Percentiles rank a stretch among this genome's conserved stretches.
These are phyloP conservation scores for Tuber calosporum DNA, from an alignment of 495 filamentous ascomycete species.

Conservation along the genomic window DNA sequence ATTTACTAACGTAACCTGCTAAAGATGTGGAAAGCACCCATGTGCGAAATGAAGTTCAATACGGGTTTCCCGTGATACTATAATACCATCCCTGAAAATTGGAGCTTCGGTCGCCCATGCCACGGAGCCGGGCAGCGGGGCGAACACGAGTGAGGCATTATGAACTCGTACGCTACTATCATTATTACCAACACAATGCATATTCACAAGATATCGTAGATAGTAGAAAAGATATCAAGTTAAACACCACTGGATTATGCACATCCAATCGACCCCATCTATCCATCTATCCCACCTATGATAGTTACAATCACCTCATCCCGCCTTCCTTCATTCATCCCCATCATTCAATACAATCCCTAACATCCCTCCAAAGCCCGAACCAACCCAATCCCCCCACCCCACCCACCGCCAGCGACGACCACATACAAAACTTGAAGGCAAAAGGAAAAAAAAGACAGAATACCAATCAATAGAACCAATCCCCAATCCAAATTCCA, in stretches of 20 bases:
- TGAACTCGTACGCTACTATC: not conserved
- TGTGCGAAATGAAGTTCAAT: too few relatives aligned
- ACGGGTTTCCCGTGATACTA: not conserved
- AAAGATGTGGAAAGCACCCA: too few relatives aligned
- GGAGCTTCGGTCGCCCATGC: not conserved
- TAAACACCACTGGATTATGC: slow-evolving; percentile 5
- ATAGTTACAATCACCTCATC: not conserved
- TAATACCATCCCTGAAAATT: not conserved
- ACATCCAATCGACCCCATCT: not conserved
- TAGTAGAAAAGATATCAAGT: not conserved
- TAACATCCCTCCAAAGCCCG: not conserved
- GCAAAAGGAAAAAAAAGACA: not conserved
- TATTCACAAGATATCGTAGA: not conserved
- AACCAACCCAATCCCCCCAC: not conserved
- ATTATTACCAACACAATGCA: not conserved
- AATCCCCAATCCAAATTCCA: slow-evolving; percentile 1
- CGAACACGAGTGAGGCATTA: not conserved
- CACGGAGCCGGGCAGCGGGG: too few relatives aligned
- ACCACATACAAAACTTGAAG: not conserved
- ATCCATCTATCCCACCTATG: slow-evolving; percentile 6
- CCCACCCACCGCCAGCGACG: not conserved
- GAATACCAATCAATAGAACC: slow-evolving; percentile 17
- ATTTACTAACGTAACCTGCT: too few relatives aligned
- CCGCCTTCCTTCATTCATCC: not conserved
- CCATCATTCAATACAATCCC: slow-evolving; percentile 1